Evolutionary conservation across 805 yeast genomes (phyloP).

Genomic region (Yarrowia deformans): DNA sequence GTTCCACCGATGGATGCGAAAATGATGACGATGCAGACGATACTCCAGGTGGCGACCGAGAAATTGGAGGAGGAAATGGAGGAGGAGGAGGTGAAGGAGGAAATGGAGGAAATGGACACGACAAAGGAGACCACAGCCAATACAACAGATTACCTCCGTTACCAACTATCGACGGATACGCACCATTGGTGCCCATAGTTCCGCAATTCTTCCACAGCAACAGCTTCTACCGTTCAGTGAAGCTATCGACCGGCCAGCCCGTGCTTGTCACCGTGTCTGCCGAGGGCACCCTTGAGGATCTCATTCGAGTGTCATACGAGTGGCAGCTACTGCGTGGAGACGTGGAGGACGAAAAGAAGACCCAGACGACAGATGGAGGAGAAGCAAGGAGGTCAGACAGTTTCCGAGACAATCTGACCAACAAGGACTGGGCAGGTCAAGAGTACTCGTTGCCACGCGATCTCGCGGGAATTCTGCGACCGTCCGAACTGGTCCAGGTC

Average conservation of each 20-base stretch:
- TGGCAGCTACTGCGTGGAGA: conserved; percentile 40
- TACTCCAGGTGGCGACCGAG: conserved; percentile 29
- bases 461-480: conserved; percentile 43
- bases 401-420: conserved; percentile 12
- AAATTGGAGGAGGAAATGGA: not conserved
- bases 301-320: conserved; percentile 45
- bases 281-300: conserved; percentile 44
- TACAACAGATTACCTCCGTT: conserved; percentile 17
- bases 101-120: not conserved
- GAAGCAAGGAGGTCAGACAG: conserved; percentile 21
- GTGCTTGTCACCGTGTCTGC: conserved; percentile 44
- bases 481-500: conserved; percentile 42
- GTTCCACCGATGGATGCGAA: conserved; percentile 14
- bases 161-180: conserved; percentile 43
- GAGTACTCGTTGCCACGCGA: conserved; percentile 28
- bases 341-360: conserved; percentile 5
- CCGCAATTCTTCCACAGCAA: conserved; percentile 43
- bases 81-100: not conserved
- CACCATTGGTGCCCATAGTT: conserved; percentile 42
- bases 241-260: conserved; percentile 40
- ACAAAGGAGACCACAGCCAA: not conserved
- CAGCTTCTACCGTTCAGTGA: conserved; percentile 43
- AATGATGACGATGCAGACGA: conserved; percentile 12
- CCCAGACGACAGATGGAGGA: conserved; percentile 14
- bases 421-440: conserved; percentile 34